Evolutionary conservation across 768 basidiomycete species (phyloP).

Genomic region (Termitomyces sp.): DNA sequence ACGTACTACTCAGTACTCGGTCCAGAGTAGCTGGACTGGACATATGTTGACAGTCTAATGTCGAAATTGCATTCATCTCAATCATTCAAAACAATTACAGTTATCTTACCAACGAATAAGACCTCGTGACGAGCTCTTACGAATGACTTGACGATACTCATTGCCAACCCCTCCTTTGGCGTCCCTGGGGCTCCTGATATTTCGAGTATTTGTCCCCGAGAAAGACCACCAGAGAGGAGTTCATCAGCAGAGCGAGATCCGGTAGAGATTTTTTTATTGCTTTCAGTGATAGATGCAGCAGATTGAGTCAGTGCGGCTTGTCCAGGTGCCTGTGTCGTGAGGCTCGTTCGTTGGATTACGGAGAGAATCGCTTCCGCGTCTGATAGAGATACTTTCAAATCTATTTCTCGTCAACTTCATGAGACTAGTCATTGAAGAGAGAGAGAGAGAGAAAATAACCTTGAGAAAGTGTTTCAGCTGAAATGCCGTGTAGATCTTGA

Average conservation of each 20-base stretch:
- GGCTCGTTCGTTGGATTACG: slow-evolving; percentile 27
- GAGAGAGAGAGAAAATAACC: too few relatives aligned
- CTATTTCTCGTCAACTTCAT: slow-evolving; percentile 25
- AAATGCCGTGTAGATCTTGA: slow-evolving; percentile 40
- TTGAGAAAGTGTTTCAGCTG: slow-evolving; percentile 42
- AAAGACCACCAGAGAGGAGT: slow-evolving; percentile 59
- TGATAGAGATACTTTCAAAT: slow-evolving; percentile 40
- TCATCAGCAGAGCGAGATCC: slow-evolving; percentile 46
- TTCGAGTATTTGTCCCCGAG: slow-evolving; percentile 59
- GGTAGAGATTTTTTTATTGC: slow-evolving; percentile 30
- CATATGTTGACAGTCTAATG: slow-evolving; percentile 44
- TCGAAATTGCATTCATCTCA: not conserved
- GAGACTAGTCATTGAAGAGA: not conserved
- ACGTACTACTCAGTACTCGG: slow-evolving; percentile 20
- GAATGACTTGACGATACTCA: slow-evolving; percentile 44
- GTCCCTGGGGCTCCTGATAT: slow-evolving; percentile 74
- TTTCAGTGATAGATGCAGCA: slow-evolving; percentile 37
- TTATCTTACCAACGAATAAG: slow-evolving; percentile 54
- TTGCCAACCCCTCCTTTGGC: slow-evolving; percentile 52
- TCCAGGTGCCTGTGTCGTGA: slow-evolving; percentile 10
- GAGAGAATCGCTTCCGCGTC: slow-evolving; percentile 43
- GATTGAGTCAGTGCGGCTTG: slow-evolving; percentile 44
- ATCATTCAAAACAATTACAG: not conserved
- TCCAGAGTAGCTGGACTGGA: slow-evolving; percentile 25
- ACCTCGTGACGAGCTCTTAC: slow-evolving; percentile 44